Evolutionary conservation across 805 yeast genomes (phyloP).

Genomic region (Metschnikowia sp.): DNA sequence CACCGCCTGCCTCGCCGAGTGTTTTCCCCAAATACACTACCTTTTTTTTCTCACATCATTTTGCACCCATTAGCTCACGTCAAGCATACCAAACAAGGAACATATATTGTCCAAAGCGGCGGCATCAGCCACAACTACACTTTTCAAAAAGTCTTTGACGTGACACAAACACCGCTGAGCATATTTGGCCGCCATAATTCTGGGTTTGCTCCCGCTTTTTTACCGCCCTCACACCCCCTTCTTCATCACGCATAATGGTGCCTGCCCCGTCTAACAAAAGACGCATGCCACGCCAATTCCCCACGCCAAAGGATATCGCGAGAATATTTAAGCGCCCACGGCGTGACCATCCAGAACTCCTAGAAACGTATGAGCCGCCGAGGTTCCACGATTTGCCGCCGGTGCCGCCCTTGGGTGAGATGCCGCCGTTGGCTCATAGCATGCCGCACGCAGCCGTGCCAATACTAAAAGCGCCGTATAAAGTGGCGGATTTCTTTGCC

Average conservation of each 20-base stretch:
- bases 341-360: neutral
- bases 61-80: constrained; percentile 17
- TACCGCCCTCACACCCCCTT: neutral
- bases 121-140: neutral
- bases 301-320: constrained; percentile 16
- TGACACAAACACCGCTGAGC: too few relatives aligned
- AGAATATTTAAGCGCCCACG: constrained; percentile 14
- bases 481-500: constrained; percentile 32
- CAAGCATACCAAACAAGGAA: constrained; percentile 4
- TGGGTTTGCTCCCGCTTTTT: too few relatives aligned
- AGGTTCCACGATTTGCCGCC: neutral
- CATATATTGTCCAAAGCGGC: constrained; percentile 1
- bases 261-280: constrained; percentile 9
- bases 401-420: neutral
- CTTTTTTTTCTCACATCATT: constrained; percentile 15
- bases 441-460: constrained; percentile 38
- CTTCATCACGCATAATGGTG: constrained; percentile 1
- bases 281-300: constrained; percentile 10
- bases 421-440: constrained; percentile 27
- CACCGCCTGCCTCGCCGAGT: constrained; percentile 5
- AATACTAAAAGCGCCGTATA: constrained; percentile 30
- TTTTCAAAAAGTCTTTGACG: too few relatives aligned
- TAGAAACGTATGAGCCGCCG: constrained; percentile 1
- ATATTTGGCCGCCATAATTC: too few relatives aligned
- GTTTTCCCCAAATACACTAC: constrained; percentile 7